Conservation (phyloP, 805 yeast species). For the Starmerella powellii region DNA sequence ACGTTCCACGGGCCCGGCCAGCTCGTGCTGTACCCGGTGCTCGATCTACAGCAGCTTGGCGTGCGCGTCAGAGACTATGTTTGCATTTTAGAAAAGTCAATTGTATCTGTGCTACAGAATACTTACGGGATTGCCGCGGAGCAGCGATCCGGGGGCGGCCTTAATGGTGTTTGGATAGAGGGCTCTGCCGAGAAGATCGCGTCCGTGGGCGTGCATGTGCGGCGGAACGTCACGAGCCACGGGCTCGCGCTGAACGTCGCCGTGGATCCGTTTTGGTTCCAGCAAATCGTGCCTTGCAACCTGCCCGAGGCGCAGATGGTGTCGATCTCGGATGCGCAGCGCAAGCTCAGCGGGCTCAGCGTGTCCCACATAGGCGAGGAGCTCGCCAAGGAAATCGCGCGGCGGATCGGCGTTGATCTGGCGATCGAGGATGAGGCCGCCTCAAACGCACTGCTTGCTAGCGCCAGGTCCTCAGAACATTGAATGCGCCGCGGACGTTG, state of each 20-base stretch:
- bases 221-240: slow-evolving; percentile 74
- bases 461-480: slow-evolving; percentile 36
- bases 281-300: slow-evolving; percentile 76
- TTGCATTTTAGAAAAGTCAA: slow-evolving; percentile 45
- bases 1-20: slow-evolving; percentile 98
- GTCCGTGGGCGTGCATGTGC: slow-evolving; percentile 78
- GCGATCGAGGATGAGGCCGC: not conserved
- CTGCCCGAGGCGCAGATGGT: slow-evolving; percentile 54
- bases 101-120: slow-evolving; percentile 36
- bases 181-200: slow-evolving; percentile 51
- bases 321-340: slow-evolving; percentile 19
- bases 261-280: slow-evolving; percentile 62
- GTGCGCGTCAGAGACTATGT: slow-evolving; percentile 57
- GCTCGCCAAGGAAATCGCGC: slow-evolving; percentile 31
- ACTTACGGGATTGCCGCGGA: slow-evolving; percentile 36
- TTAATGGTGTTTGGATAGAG: slow-evolving; percentile 83
- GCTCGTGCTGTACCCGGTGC: slow-evolving; percentile 66
- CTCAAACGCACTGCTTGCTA: not conserved
- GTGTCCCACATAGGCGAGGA: slow-evolving; percentile 31
- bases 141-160: slow-evolving; percentile 37
- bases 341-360: not conserved
- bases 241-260: slow-evolving; percentile 73
- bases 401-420: not conserved
- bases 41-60: slow-evolving; percentile 53
- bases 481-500: slow-evolving; percentile 49